Evolutionary conservation across 2,329 filamentous ascomycete species (phyloP).

Genomic region (Venturia nashicola): DNA sequence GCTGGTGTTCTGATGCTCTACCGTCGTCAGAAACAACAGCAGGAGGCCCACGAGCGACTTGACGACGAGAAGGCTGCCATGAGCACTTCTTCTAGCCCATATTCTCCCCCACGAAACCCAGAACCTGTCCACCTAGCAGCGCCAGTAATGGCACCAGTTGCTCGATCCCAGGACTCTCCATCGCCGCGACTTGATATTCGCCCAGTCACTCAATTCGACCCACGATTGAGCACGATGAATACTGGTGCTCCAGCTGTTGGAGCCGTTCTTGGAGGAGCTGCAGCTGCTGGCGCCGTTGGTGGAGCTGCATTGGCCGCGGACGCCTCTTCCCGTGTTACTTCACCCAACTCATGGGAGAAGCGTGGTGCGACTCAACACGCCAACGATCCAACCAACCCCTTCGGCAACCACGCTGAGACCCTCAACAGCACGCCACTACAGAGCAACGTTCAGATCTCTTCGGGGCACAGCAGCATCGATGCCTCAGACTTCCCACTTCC

Average conservation of each 20-base stretch:
- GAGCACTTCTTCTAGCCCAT: neutral
- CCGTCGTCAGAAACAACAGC: conserved; percentile 54
- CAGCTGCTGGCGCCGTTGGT: conserved; percentile 15
- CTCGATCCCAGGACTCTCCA: conserved; percentile 24
- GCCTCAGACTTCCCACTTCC: conserved; percentile 24
- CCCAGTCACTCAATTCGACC: conserved; percentile 72
- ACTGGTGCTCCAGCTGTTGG: conserved; percentile 20
- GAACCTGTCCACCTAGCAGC: conserved; percentile 14
- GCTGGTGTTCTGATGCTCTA: conserved; percentile 61
- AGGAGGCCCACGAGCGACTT: conserved; percentile 21
- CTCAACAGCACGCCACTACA: conserved; percentile 12
- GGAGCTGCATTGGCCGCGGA: conserved; percentile 14
- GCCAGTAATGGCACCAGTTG: conserved; percentile 16
- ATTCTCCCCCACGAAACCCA: conserved; percentile 6
- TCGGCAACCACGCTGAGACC: conserved; percentile 48
- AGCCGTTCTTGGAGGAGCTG: conserved; percentile 15
- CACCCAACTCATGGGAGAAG: conserved; percentile 26
- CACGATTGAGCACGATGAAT: conserved; percentile 31
- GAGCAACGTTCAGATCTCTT: conserved; percentile 14
- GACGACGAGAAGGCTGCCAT: conserved; percentile 29
- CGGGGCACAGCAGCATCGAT: conserved; percentile 15
- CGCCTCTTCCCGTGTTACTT: neutral
- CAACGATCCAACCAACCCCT: conserved; percentile 54
- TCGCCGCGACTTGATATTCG: conserved; percentile 77
- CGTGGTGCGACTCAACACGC: conserved; percentile 20